Conservation (phyloP, 83 land plant genomes). For the Picea mariana region DNA sequence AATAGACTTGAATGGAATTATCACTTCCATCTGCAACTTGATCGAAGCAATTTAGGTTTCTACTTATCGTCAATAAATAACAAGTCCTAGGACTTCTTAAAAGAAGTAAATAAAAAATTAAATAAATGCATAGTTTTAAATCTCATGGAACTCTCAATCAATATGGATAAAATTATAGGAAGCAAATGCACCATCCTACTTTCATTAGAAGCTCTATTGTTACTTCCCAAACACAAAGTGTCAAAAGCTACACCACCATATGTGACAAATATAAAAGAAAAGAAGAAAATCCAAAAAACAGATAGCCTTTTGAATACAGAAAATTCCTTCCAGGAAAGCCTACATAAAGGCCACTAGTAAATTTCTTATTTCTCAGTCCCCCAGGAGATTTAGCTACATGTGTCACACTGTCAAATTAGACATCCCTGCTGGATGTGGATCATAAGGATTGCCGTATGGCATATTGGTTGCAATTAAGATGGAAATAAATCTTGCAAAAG, state of each 20-base stretch:
- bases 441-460: not conserved
- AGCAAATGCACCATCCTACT: not conserved
- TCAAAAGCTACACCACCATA: not conserved
- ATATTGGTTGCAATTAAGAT: no score
- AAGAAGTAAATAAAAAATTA: not conserved
- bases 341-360: not conserved
- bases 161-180: not conserved
- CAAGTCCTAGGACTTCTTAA: not conserved
- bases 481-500: no score
- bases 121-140: not conserved
- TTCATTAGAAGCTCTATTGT: not conserved
- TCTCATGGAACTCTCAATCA: not conserved
- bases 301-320: no score
- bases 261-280: not conserved
- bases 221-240: not conserved
- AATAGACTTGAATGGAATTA: not conserved
- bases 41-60: not conserved
- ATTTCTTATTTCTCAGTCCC: not conserved
- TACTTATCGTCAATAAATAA: not conserved
- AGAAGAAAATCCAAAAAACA: no score
- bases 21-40: not conserved
- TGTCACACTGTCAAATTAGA: not conserved
- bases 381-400: not conserved
- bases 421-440: not conserved
- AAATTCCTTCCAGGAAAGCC: not conserved